Evolutionary conservation across 1,284 basidiomycete species (phyloP).

Genomic region (Fomitopsis schrenkii): DNA sequence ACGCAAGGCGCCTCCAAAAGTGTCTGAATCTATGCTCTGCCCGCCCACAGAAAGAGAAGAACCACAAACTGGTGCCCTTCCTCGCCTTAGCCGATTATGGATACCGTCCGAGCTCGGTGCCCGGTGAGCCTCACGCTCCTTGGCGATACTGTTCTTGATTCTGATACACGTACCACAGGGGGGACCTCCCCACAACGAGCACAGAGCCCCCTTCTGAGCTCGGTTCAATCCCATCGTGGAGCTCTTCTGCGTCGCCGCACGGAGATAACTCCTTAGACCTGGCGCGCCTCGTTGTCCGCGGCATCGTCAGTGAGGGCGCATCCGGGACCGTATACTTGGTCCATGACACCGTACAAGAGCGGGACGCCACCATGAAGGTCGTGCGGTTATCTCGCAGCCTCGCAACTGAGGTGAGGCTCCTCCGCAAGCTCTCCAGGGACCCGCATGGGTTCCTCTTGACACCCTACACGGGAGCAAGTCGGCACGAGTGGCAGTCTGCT

Average conservation of each 20-base stretch:
- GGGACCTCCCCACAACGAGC: neutral
- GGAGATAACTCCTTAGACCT: neutral
- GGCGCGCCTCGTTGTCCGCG: slow-evolving; percentile 12
- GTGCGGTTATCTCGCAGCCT: slow-evolving; percentile 16
- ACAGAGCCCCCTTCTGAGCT: neutral
- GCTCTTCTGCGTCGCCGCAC: neutral
- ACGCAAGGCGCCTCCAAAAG: neutral
- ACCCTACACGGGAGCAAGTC: slow-evolving; percentile 10
- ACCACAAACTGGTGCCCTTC: too few relatives aligned
- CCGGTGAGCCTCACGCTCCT: neutral
- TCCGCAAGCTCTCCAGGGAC: slow-evolving; percentile 8
- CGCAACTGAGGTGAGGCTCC: slow-evolving; percentile 22
- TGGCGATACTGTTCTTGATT: neutral
- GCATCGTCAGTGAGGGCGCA: slow-evolving; percentile 18
- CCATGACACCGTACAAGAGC: slow-evolving; percentile 7
- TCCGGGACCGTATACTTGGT: slow-evolving; percentile 22
- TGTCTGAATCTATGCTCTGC: neutral
- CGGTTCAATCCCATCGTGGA: slow-evolving; percentile 5
- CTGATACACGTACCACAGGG: neutral
- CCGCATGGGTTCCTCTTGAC: slow-evolving; percentile 16
- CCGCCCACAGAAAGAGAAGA: too few relatives aligned
- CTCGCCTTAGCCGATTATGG: too few relatives aligned
- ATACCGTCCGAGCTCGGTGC: too few relatives aligned
- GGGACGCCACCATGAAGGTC: slow-evolving; percentile 22
- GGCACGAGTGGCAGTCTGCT: slow-evolving; percentile 22